phyloP scores from a whole-genome alignment of 2,329 filamentous ascomycete species.

The Akanthomyces lecanii region DNA sequence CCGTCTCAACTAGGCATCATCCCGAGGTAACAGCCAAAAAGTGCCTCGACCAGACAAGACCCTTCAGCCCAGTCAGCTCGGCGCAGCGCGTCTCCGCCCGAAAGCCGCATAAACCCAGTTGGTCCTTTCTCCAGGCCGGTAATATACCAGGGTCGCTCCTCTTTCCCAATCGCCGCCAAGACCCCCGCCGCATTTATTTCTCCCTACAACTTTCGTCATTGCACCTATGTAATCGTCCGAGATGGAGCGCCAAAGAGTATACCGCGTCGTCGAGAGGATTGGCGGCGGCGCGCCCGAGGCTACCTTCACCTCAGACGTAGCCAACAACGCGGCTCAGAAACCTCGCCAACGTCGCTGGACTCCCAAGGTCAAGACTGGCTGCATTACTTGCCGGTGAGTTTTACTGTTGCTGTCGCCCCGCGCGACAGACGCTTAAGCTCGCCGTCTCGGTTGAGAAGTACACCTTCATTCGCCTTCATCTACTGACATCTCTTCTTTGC shows the following conservation, averaged over 20 bases:
- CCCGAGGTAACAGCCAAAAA: not conserved
- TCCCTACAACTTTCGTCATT: not conserved
- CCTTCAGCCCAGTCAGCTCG: slow-evolving; percentile 1
- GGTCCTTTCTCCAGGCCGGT: not conserved
- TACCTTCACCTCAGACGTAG: not conserved
- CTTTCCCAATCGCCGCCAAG: not conserved
- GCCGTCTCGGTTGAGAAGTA: not conserved
- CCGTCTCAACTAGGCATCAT: not conserved
- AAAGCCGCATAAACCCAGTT: not conserved
- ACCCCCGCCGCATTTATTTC: not conserved
- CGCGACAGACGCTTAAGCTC: not conserved
- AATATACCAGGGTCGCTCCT: slow-evolving; percentile 3
- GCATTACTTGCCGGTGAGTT: slow-evolving; percentile 22
- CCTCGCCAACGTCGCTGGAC: slow-evolving; percentile 15
- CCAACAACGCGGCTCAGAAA: not conserved
- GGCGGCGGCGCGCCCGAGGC: not conserved
- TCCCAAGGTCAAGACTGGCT: slow-evolving; percentile 22
- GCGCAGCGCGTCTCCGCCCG: not conserved
- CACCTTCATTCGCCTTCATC: not conserved
- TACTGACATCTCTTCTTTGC: not conserved
- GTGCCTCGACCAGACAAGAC: not conserved
- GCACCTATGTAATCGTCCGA: not conserved
- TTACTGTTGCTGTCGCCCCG: not conserved
- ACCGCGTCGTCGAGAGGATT: not conserved
- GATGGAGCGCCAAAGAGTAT: slow-evolving; percentile 13